A percentile compares a stretch with the other conserved stretches of the same genome.
Conservation (phyloP, 192 early-diverging fungal species). For the Chytriomyces sp. region DNA sequence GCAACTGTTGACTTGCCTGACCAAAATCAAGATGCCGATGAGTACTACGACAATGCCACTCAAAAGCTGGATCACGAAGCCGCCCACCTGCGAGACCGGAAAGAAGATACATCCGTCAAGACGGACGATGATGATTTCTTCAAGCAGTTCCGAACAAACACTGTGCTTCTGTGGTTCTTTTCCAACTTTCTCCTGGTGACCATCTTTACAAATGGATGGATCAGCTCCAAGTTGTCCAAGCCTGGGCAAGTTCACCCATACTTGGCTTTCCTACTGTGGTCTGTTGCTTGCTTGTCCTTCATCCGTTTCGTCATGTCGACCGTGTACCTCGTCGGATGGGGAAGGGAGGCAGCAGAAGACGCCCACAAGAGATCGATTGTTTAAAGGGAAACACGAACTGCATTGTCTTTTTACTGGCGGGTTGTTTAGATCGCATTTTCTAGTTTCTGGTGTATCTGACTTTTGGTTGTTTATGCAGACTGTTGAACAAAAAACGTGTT, state of each 20-base stretch:
- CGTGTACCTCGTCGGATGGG: constrained; percentile 41
- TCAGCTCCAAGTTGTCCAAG: constrained; percentile 28
- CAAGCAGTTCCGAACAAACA: constrained; percentile 56
- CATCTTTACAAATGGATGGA: constrained; percentile 43
- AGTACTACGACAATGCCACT: constrained; percentile 72
- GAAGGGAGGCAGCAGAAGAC: constrained; percentile 37
- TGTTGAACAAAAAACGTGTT: too few relatives aligned
- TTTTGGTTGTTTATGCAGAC: too few relatives aligned
- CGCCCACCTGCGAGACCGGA: constrained; percentile 49
- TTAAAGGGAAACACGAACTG: background rate
- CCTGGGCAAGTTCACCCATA: constrained; percentile 44
- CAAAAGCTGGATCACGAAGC: constrained; percentile 59
- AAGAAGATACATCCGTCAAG: constrained; percentile 50
- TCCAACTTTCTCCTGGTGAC: constrained; percentile 46
- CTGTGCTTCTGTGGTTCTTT: constrained; percentile 53
- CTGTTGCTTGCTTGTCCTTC: constrained; percentile 42
- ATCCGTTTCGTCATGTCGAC: constrained; percentile 39
- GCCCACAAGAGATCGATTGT: constrained; percentile 2
- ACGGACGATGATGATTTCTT: constrained; percentile 53
- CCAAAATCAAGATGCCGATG: constrained; percentile 74
- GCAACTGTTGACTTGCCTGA: constrained; percentile 75
- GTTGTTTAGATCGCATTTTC: too few relatives aligned
- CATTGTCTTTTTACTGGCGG: too few relatives aligned
- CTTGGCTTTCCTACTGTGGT: constrained; percentile 55
- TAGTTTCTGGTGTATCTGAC: too few relatives aligned